A percentile compares a stretch with the other conserved stretches of the same genome.
These are phyloP conservation scores for Opeltia flavorubescens DNA, from an alignment of 495 filamentous ascomycete species.

Conservation along the genomic window DNA sequence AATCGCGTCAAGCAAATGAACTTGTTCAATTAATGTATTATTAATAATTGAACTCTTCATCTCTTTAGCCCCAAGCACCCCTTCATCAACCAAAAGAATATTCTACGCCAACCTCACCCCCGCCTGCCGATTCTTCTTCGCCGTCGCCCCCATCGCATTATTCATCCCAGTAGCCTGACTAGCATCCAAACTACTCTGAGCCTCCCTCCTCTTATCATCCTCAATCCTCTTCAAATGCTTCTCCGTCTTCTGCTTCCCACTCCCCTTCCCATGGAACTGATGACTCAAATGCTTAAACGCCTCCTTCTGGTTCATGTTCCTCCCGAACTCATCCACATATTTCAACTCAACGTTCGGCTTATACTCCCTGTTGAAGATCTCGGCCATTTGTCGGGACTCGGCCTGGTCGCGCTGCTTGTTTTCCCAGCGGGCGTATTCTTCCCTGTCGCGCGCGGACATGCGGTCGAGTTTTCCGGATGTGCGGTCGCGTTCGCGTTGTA, in stretches of 20 bases:
- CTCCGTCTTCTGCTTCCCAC: slow-evolving; percentile 95
- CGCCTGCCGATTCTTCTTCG: slow-evolving; percentile 75
- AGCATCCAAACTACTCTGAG: slow-evolving; percentile 67
- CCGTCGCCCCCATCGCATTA: slow-evolving; percentile 53
- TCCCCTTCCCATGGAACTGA: slow-evolving; percentile 96
- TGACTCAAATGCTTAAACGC: slow-evolving; percentile 91
- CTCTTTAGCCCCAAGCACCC: background rate
- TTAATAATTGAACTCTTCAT: background rate
- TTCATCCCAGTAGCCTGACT: slow-evolving; percentile 74
- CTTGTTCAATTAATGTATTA: too few relatives aligned
- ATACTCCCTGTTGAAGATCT: slow-evolving; percentile 75
- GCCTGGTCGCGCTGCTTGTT: slow-evolving; percentile 76
- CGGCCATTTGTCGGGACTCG: slow-evolving; percentile 63
- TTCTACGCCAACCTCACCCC: slow-evolving; percentile 67
- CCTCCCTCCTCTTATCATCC: slow-evolving; percentile 75
- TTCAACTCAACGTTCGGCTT: slow-evolving; percentile 79
- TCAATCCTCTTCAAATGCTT: slow-evolving; percentile 95
- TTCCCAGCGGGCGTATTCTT: slow-evolving; percentile 73
- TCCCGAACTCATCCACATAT: slow-evolving; percentile 79
- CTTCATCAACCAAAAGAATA: background rate
- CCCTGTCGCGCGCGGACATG: slow-evolving; percentile 81
- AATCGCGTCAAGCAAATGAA: too few relatives aligned
- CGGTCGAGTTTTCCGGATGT: slow-evolving; percentile 65
- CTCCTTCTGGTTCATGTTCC: slow-evolving; percentile 80
- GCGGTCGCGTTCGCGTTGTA: slow-evolving; percentile 78